Conservation (phyloP, 2,329 filamentous ascomycete species). For the Drechslerella stenobrocha region DNA sequence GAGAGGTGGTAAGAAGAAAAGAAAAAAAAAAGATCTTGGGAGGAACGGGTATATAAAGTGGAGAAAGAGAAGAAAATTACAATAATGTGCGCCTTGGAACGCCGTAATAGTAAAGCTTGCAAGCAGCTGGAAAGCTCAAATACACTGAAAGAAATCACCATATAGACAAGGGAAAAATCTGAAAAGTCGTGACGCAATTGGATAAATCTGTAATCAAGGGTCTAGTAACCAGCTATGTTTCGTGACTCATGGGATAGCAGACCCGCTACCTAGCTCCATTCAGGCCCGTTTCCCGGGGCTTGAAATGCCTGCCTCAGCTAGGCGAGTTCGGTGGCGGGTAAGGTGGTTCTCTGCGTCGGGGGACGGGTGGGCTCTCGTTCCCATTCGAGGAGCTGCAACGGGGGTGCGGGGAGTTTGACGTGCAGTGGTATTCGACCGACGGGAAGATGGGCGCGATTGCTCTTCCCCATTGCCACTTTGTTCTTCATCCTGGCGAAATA, state of each 20-base stretch:
- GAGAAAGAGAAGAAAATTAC: slow-evolving; percentile 6
- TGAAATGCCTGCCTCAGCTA: slow-evolving; percentile 18
- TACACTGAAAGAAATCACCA: background rate
- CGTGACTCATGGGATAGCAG: too few species aligned
- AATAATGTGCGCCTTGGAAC: slow-evolving; percentile 32
- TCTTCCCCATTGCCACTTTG: slow-evolving; percentile 16
- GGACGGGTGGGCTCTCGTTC: slow-evolving; percentile 34
- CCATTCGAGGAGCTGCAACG: slow-evolving; percentile 25
- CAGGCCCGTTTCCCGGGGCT: slow-evolving; percentile 13
- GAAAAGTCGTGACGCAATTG: background rate
- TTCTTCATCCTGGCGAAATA: background rate
- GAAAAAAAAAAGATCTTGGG: slow-evolving; percentile 13
- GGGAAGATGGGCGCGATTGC: slow-evolving; percentile 30
- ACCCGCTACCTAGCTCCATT: background rate
- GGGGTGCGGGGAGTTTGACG: slow-evolving; percentile 36
- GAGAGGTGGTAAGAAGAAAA: background rate
- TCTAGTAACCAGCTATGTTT: too few species aligned
- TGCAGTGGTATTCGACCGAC: slow-evolving; percentile 24
- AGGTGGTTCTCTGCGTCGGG: slow-evolving; percentile 16
- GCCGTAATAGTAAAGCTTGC: slow-evolving; percentile 10
- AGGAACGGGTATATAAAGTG: slow-evolving; percentile 45
- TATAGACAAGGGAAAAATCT: slow-evolving; percentile 5
- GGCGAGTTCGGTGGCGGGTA: slow-evolving; percentile 30
- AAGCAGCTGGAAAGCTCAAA: background rate
- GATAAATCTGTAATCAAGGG: too few species aligned